Evolutionary conservation across 169 alveolate genomes (phyloP), one percentile per base, ranked within the genome.

Genomic region (Toxoplasma gondii): DNA sequence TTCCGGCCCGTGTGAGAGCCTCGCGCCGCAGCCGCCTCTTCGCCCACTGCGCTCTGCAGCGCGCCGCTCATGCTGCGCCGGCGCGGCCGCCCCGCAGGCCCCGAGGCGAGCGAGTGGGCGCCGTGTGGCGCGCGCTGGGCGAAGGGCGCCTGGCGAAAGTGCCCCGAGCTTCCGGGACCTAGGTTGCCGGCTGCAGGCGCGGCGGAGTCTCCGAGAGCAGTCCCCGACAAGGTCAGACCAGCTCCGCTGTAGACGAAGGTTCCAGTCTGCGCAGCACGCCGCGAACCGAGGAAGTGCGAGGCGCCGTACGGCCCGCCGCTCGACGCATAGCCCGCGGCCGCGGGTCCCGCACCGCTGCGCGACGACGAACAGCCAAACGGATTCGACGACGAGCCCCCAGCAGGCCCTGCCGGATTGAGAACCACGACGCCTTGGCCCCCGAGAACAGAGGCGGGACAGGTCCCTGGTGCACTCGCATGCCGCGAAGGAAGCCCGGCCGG

Each of bases 1-100:
- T 19, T 64, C 5, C 74, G 74, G 74, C 74, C 74, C n/a, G 74
- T 27, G 74, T 64, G 74, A 64, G 34, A 16, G 34, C 74, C 74
- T 4, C 74, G 74, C 74, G 74, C 34, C 74, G 74, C 74, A 64
- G 74, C 74, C 5, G 74, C 74, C 31, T 64, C 74, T 27, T 64
- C 74, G 9, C 74, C n/a, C 9, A 27, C 74, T 31, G 74, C 74
- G 22, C 74, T 64, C 74, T 64, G 74, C 74, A 22, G 29, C 34
- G 74, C n/a, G 74, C 74, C 22, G 74, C 31, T 49, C 58, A 49
- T 64, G 74, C 74, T 64, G n/a, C 74, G 74, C 74, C 74, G 74
- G 9, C 74, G 74, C 34, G 74, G n/a, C 4, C 74, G 74, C n/a
- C 34, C 34, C 29, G 31, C 34, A 27, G 24, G 74, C 34, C 34